These are phyloP conservation scores for Aureobasidium sp. DNA, from an alignment of 2,329 filamentous ascomycete genomes.

Conservation along the genomic window DNA sequence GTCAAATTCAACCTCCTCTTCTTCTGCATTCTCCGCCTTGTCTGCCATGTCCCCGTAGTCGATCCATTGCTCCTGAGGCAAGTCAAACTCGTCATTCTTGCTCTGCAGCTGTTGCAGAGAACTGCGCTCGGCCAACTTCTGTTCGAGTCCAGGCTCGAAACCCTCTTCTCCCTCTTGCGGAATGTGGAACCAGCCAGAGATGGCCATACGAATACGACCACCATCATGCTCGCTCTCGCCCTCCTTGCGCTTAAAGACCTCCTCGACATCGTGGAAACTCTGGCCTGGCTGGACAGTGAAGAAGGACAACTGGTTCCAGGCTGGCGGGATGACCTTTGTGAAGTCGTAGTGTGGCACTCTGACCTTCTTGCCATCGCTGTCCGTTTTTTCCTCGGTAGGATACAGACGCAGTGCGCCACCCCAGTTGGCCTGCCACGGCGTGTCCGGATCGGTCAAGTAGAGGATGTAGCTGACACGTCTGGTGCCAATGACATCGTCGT, in stretches of 20 bases:
- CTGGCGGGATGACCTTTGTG: conserved; percentile 77
- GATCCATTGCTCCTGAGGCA: conserved; percentile 57
- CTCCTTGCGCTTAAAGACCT: conserved; percentile 69
- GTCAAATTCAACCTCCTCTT: conserved; percentile 52
- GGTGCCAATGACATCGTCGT: conserved; percentile 98
- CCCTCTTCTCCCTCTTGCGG: conserved; percentile 91
- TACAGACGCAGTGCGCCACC: conserved; percentile 86
- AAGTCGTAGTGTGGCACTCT: conserved; percentile 73
- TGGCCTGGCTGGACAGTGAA: conserved; percentile 97
- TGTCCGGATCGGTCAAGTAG: conserved; percentile 88
- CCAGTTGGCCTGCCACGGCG: conserved; percentile 83
- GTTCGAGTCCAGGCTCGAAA: conserved; percentile 79
- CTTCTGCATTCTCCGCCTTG: conserved; percentile 55
- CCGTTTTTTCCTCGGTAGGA: conserved; percentile 57
- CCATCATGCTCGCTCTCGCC: conserved; percentile 56
- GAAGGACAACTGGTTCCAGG: conserved; percentile 96
- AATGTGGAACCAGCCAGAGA: conserved; percentile 98
- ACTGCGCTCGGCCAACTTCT: conserved; percentile 80
- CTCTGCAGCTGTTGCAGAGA: conserved; percentile 88
- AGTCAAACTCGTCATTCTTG: conserved; percentile 82
- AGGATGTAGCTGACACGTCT: conserved; percentile 93
- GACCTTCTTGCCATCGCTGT: conserved; percentile 60
- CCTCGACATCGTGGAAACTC: conserved; percentile 98
- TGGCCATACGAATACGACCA: conserved; percentile 85
- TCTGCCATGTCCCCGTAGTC: conserved; percentile 45